Base-by-base conservation (phyloP, 352 stramenopile species). In the Pythium phragmitis region DNA sequence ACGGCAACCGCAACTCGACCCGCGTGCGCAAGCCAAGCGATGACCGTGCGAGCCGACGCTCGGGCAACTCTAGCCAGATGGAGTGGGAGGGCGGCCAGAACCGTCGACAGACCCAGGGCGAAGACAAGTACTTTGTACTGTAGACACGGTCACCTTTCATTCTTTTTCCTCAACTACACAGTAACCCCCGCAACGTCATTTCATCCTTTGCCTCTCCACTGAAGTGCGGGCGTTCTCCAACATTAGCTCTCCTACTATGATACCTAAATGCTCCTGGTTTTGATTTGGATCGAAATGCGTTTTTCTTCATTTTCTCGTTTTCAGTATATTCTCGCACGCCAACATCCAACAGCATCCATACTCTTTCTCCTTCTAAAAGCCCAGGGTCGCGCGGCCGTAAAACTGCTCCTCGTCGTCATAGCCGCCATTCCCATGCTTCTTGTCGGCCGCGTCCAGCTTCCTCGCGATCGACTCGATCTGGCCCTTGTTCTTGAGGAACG, bases 101-200 rank as follows among this genome's bases (percentile, higher is more conserved):
- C 68, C 54, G 73, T 72, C 37, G 69, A 67, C 41, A 65, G 72
- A 37, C 85, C 78, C 21, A 74, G 45, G 50, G 73, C 73, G 28
- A 87, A 72, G 81, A 92, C 63, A 92, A 91, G 68, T 92, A 92
- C 73, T 92, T 92, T 60, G 84, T 92, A 63, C 71, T 92, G 45
- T 92, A 92, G 80, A 63, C 28, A 9, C 26, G 16, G 34, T 26
- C 23, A 36, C 16, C 50, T 45, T 16, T 54, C n/a, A 30, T 33
- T 14, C 39, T 8, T 12, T 46, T 6, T 46, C 39, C 3, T 14
- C 13, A 3, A 39, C 34, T 39, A 39, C 34, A 13, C 36, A 34
- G 17, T 28, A 58, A 48, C 33, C 9, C 34, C 23, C 14, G 14
- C 9, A 50, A 50, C 45, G 6, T 30, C 19, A 30, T 50, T 50